Evolutionary conservation across 202 grass and related monocot genomes (phyloP), one percentile per base, ranked within the genome.

Genomic region (Tripidium arundinaceum): DNA sequence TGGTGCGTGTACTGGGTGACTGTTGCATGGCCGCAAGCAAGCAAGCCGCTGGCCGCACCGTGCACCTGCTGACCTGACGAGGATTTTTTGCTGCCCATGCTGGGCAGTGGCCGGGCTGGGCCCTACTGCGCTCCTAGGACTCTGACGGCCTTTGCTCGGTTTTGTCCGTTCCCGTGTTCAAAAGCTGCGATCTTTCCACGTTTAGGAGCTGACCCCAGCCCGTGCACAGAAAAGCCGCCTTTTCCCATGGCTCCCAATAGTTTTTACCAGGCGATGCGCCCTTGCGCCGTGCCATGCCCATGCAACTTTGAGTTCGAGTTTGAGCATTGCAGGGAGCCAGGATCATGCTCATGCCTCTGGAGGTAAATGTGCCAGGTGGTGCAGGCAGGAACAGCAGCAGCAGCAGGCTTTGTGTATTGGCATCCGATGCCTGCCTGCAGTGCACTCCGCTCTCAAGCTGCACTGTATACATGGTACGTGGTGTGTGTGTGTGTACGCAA

Each of bases 351-450:
- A 24, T 55, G 60, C 59, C 38, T 52, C 18, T 8, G 18, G 46
- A 60, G 72, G 72, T 60, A 76, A 45, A 45, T 61, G 59, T 65
- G 80, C 49, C 80, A 75, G 60, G 60, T 69, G 38, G 11, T 69
- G 66, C 66, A 69, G 66, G 18, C 66, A 69, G 66, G 16, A 19
- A 8, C 16, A 50, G 65, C 36, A 25, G n/a, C 50, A 8, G 24
- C 31, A 7, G 81, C 80, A 67, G 81, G 12, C 8, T 27, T 58
- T 19, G 72, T 16, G 5, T 18, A 33, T 36, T 16, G 62, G 70
- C 12, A 76, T 83, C 81, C 62, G 27, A 83, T 66, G 72, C 29
- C 16, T 9, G 16, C 16, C 14, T 47, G 43, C 19, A n/a, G n/a
- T n/a, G n/a, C n/a, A n/a, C n/a, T n/a, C n/a, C n/a, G n/a, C n/a